phyloP scores from a whole-genome alignment of 208 protist species.

The Acanthamoeba castellanii region DNA sequence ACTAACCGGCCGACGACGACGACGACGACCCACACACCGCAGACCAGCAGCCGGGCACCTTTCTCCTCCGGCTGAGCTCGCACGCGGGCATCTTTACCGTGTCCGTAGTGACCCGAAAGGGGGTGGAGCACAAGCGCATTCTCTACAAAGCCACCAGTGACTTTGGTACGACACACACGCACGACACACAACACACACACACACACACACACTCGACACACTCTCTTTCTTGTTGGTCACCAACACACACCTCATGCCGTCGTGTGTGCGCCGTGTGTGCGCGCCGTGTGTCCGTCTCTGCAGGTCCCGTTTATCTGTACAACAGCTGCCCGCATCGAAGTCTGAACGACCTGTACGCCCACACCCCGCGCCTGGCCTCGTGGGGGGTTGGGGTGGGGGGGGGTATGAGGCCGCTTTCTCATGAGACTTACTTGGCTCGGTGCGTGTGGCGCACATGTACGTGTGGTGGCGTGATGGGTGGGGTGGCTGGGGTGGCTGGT shows the following conservation, averaged over 20 bases:
- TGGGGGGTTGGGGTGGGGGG: too few species aligned
- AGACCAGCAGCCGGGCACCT: conserved; percentile 12
- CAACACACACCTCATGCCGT: background rate
- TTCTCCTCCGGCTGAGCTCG: conserved; percentile 23
- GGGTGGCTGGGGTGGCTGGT: background rate
- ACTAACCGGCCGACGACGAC: too few species aligned
- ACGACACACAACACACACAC: too few species aligned
- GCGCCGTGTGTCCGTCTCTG: background rate
- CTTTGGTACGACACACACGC: background rate
- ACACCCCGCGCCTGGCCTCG: too few species aligned
- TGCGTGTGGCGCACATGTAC: background rate
- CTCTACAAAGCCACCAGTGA: conserved; percentile 23
- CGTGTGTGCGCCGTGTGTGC: background rate
- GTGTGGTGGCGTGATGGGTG: too few species aligned
- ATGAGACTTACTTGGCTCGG: background rate
- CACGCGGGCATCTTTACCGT: conserved; percentile 46
- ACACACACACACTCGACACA: too few species aligned
- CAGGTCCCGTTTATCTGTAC: conserved; percentile 8
- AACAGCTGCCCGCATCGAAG: background rate
- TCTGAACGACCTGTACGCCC: background rate
- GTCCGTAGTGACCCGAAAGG: conserved; percentile 12
- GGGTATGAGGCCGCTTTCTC: too few species aligned
- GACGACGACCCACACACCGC: background rate
- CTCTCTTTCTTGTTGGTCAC: too few species aligned
- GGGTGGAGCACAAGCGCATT: conserved; percentile 37